Percentiles rank a stretch among this genome's conserved stretches.
Conservation (phyloP, 1,284 basidiomycete genomes). For the Neolentinus lepideus region DNA sequence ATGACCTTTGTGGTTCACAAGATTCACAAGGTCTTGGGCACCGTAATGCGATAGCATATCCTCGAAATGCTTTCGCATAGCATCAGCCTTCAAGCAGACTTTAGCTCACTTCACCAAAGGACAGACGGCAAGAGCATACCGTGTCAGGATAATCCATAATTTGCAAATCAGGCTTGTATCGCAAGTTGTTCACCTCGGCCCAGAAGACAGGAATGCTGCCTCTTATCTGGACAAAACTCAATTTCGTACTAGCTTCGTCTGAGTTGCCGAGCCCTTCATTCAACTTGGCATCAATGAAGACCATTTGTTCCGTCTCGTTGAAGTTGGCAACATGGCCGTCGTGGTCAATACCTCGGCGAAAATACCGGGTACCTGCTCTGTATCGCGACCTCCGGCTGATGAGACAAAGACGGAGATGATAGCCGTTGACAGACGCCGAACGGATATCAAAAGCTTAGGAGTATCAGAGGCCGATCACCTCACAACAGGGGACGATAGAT, state of each 20-base stretch:
- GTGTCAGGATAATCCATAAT: slow-evolving; percentile 91
- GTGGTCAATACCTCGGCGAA: slow-evolving; percentile 88
- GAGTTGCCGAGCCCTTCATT: slow-evolving; percentile 29
- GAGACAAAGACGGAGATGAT: slow-evolving; percentile 79
- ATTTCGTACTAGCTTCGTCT: slow-evolving; percentile 50
- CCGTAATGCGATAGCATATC: slow-evolving; percentile 78
- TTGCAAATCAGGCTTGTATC: slow-evolving; percentile 96
- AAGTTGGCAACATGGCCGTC: slow-evolving; percentile 85
- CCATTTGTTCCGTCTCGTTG: slow-evolving; percentile 91
- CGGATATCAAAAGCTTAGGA: slow-evolving; percentile 82
- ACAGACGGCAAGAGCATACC: slow-evolving; percentile 32
- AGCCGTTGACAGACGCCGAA: slow-evolving; percentile 69
- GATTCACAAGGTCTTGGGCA: slow-evolving; percentile 78
- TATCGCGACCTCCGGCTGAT: slow-evolving; percentile 91
- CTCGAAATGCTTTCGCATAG: slow-evolving; percentile 71
- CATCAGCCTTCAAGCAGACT: slow-evolving; percentile 47
- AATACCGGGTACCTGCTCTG: slow-evolving; percentile 96
- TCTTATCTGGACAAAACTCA: slow-evolving; percentile 90
- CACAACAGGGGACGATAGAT: slow-evolving; percentile 6
- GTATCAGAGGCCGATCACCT: slow-evolving; percentile 7
- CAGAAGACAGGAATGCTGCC: slow-evolving; percentile 95
- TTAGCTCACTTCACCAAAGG: slow-evolving; percentile 1
- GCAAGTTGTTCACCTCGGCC: slow-evolving; percentile 94
- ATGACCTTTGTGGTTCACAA: slow-evolving; percentile 94
- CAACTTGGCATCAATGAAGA: slow-evolving; percentile 59